These are phyloP conservation scores for Aureobasidium subglaciale DNA, from an alignment of 2,329 filamentous ascomycete genomes.

Conservation along the genomic window DNA sequence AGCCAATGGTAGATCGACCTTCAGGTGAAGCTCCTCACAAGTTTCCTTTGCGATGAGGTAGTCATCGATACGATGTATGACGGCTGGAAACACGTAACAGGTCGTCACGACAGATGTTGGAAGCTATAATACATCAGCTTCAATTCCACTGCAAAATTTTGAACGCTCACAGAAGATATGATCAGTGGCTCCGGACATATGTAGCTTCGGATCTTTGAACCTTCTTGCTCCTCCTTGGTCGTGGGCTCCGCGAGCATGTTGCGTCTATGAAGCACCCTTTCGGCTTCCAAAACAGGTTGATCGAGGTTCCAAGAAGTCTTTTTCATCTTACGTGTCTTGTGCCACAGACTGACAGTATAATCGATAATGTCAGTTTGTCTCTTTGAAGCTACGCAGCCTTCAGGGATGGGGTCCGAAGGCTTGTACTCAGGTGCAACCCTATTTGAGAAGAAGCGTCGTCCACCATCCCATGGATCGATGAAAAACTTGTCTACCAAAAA, in stretches of 20 bases:
- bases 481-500: slow-evolving; percentile 46
- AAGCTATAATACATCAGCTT: slow-evolving; percentile 44
- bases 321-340: slow-evolving; percentile 46
- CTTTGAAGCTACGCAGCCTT: slow-evolving; percentile 39
- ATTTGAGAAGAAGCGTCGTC: slow-evolving; percentile 50
- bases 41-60: slow-evolving; percentile 74
- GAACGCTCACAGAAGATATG: slow-evolving; percentile 57
- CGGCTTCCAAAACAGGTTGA: slow-evolving; percentile 76
- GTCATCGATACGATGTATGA: slow-evolving; percentile 76
- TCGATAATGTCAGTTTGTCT: slow-evolving; percentile 59
- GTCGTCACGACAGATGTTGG: slow-evolving; percentile 63
- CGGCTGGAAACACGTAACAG: slow-evolving; percentile 70
- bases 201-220: slow-evolving; percentile 44
- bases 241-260: slow-evolving; percentile 70
- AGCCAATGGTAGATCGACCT: slow-evolving; percentile 61
- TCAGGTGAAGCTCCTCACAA: slow-evolving; percentile 56
- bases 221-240: slow-evolving; percentile 41
- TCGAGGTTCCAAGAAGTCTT: slow-evolving; percentile 48
- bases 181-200: slow-evolving; percentile 70
- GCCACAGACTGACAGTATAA: slow-evolving; percentile 73
- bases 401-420: slow-evolving; percentile 59
- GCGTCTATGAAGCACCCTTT: slow-evolving; percentile 67
- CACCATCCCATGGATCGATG: slow-evolving; percentile 51
- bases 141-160: not conserved
- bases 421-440: slow-evolving; percentile 46